phyloP scores from a whole-genome alignment of 2,329 filamentous ascomycete species.

The Helicocarpus griseus region DNA sequence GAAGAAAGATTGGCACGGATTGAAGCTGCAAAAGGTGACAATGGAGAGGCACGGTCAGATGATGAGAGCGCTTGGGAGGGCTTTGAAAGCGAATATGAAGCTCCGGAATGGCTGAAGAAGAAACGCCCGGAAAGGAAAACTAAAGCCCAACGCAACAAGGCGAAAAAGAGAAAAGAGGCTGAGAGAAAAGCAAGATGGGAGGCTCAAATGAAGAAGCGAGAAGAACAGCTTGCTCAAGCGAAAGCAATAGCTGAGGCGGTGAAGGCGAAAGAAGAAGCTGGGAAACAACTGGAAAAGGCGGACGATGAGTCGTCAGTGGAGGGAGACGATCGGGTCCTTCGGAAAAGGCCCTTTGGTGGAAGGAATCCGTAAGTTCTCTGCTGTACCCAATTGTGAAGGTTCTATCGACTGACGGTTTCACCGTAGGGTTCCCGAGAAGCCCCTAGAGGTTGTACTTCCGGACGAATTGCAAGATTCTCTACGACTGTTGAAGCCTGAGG shows the following conservation, averaged over 20 bases:
- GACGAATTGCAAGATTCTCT: slow-evolving; percentile 77
- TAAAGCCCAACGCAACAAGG: slow-evolving; percentile 73
- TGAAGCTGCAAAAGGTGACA: slow-evolving; percentile 64
- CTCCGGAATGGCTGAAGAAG: slow-evolving; percentile 52
- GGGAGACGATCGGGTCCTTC: slow-evolving; percentile 54
- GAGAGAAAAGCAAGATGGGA: slow-evolving; percentile 70
- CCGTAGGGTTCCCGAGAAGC: slow-evolving; percentile 53
- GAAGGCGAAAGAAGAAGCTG: slow-evolving; percentile 41
- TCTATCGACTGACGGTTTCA: background rate
- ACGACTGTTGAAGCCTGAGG: slow-evolving; percentile 78
- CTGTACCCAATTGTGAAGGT: background rate
- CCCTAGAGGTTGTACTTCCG: slow-evolving; percentile 69
- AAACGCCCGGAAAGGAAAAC: slow-evolving; percentile 82
- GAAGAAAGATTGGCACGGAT: slow-evolving; percentile 58
- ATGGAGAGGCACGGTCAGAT: slow-evolving; percentile 65
- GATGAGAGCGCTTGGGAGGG: slow-evolving; percentile 90
- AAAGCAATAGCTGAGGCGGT: slow-evolving; percentile 53
- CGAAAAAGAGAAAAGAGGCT: slow-evolving; percentile 78
- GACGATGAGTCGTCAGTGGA: slow-evolving; percentile 37
- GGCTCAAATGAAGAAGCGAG: slow-evolving; percentile 60
- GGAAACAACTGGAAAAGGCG: slow-evolving; percentile 23
- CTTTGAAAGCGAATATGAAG: slow-evolving; percentile 68
- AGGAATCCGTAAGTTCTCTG: slow-evolving; percentile 39
- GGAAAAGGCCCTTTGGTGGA: slow-evolving; percentile 66
- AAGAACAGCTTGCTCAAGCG: slow-evolving; percentile 61